phyloP scores from a whole-genome alignment of 108 stramenopile species.

The Fragilaria crotonensis region DNA sequence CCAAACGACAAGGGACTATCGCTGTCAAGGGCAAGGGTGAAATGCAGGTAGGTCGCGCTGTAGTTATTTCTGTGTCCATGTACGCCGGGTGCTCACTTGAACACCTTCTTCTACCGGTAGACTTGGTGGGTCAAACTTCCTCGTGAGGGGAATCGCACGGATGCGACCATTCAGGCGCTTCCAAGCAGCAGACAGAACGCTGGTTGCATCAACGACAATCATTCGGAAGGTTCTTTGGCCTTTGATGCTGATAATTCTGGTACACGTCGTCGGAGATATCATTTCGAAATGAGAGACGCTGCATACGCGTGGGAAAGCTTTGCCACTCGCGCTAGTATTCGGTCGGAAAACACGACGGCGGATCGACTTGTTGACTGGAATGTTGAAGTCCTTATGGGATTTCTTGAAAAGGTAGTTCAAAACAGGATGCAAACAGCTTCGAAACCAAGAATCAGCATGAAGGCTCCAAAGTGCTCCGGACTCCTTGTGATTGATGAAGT shows the following conservation, averaged over 20 bases:
- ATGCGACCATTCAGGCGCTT: background rate
- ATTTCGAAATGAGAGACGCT: background rate
- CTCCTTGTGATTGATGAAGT: background rate
- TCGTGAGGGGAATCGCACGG: background rate
- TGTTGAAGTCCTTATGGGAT: background rate
- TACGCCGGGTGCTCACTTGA: background rate
- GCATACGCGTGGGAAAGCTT: background rate
- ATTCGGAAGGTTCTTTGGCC: background rate
- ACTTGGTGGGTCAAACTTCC: background rate
- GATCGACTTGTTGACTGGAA: constrained; percentile 4
- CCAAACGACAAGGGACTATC: background rate
- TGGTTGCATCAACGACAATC: background rate
- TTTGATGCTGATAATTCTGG: background rate
- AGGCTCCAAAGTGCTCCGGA: background rate
- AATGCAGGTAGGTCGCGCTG: background rate
- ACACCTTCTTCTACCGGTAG: constrained; percentile 1
- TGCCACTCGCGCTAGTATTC: background rate
- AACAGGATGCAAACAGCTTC: background rate
- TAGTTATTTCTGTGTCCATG: background rate
- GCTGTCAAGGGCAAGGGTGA: constrained; percentile 7
- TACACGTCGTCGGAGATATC: background rate
- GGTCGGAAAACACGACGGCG: background rate
- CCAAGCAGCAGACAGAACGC: background rate
- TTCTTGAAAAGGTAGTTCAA: background rate
- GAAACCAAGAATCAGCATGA: background rate